Base-by-base conservation (phyloP, 257 asterid species). In the Penstemon barbatus region DNA sequence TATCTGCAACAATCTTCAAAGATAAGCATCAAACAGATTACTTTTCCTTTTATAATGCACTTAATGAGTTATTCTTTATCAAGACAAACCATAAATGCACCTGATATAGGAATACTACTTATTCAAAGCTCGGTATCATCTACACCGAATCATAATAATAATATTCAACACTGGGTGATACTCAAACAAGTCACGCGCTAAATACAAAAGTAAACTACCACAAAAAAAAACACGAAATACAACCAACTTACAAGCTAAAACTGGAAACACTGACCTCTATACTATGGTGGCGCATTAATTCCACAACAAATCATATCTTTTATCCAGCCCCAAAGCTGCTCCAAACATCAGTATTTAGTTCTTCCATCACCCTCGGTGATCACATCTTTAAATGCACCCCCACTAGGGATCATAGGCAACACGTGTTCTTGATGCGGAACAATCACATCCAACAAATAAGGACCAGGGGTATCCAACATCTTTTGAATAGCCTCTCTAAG, bases 361-460 rank as follows among this genome's bases (percentile, higher is more conserved):
- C 96, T 83, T 53, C 92, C 92, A 59, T 88, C 95, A 5, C 95
- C 95, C 48, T 90, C 95, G 0, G 88, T 90, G 65, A 90, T 90
- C 69, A 86, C 83, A 52, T 88, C 97, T 64, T 90, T 83, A 67
- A 90, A 90, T 7, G 88, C 81, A 5, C 95, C 92, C 2, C 89
- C 92, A 41, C 95, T 85, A 0, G 96, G 97, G 60, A 90, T 90
- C 96, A 86, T 90, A 12, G 97, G 96, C 80, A 90, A 66, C 7
- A 90, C 97, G 11, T 88, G 96, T 37, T 90, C 96, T 60, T 88
- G 97, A 75, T 90, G 96, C 0, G 96, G 87, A 4, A 88, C 96
- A 25, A 88, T 78, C 33, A 89, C 95, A 77, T 91, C 97, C 79
- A 88, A 66, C 71, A 89, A 77, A 64, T 89, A 89, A 0, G 96